Base-by-base conservation (phyloP, 129 eudicot species). In the Mikania micrantha region DNA sequence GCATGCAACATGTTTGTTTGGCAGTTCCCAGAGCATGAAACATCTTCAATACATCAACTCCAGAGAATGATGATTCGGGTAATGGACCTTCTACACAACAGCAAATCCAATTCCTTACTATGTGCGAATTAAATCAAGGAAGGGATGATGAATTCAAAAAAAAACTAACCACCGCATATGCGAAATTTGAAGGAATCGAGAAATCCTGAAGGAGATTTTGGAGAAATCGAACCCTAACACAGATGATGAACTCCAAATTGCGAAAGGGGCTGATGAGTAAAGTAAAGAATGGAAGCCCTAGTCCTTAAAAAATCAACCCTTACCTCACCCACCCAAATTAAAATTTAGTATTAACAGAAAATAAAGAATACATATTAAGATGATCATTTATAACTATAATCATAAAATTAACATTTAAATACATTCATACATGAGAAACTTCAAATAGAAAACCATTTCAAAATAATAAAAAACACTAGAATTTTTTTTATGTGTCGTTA, bases 1-100 rank as follows among this genome's bases (percentile, higher is more conserved):
- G 99, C 74, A 93, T 79, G 76, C 84, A 78, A 80, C 96, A 92
- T 49, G 80, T 78, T 60, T 85, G 83, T 69, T 82, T 91, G 27
- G 87, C 54, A 78, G 88, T 81, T 79, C 94, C 97, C 79, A 83
- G 96, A 67, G 78, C 67, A 60, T 62, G 82, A 66, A 79, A 78
- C 95, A 87, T 87, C 79, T 48, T 82, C 22, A 53, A 32, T 17
- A 28, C 75, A 40, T 44, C 72, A 47, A 20, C 48, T 68, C 34
- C 4, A 2, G 2, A 2, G 2, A 2, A 2, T 2, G 4, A 2
- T 29, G 3, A 2, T 29, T 29, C 34, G n/a, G n/a, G n/a, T n/a
- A n/a, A n/a, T n/a, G n/a, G n/a, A n/a, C n/a, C n/a, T n/a, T n/a
- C n/a, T n/a, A n/a, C n/a, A n/a, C n/a, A n/a, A n/a, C n/a, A n/a